These are phyloP conservation scores for Pueraria montana DNA, from an alignment of 306 rosid species.

Conservation along the genomic window DNA sequence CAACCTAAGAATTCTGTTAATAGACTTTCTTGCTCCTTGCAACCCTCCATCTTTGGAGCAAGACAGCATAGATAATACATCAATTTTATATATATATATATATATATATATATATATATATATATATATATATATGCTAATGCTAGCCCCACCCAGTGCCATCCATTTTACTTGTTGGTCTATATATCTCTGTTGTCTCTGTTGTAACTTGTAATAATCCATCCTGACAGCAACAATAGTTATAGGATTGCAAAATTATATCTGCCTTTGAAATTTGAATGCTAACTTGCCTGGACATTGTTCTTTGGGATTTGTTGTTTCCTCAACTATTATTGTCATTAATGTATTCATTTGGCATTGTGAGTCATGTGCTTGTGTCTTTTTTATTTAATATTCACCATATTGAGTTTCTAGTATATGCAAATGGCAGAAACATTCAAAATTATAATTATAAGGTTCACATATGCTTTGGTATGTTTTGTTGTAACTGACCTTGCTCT, in stretches of 20 bases:
- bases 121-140: not conserved
- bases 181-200: not conserved
- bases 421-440: constrained; percentile 22
- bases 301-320: constrained; percentile 15
- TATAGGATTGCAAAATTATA: constrained; percentile 19
- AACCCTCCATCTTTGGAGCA: not conserved
- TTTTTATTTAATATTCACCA: constrained; percentile 18
- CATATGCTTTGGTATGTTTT: constrained; percentile 30
- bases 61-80: not conserved
- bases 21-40: constrained; percentile 14
- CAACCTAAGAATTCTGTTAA: constrained; percentile 6
- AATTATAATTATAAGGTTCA: not conserved
- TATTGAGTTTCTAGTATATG: constrained; percentile 31
- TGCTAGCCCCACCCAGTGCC: no score
- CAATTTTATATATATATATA: constrained; percentile 4
- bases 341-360: constrained; percentile 19
- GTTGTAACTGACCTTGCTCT: constrained; percentile 30
- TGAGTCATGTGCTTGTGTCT: not conserved
- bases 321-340: not conserved
- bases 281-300: constrained; percentile 14
- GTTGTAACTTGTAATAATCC: not conserved
- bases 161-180: constrained; percentile 1
- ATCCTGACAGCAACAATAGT: constrained; percentile 11
- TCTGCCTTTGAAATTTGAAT: constrained; percentile 12
- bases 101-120: no score